A percentile compares a stretch with the other conserved stretches of the same genome.
These are phyloP conservation scores for Leccinum variicolor DNA, from an alignment of 768 basidiomycete species.

Conservation along the genomic window DNA sequence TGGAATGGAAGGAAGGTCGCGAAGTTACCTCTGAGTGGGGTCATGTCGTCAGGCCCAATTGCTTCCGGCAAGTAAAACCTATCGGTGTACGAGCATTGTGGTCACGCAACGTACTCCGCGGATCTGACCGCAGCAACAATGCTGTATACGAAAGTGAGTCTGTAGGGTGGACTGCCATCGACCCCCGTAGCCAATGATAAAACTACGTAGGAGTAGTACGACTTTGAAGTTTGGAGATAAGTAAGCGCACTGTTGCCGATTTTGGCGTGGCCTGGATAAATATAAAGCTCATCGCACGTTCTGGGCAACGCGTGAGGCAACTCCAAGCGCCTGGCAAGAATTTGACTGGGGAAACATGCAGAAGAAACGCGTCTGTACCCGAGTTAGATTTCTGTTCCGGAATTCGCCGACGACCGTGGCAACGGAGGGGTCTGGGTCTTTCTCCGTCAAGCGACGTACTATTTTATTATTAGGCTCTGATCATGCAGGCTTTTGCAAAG, in stretches of 20 bases:
- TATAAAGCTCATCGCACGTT: neutral
- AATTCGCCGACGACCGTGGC: conserved; percentile 14
- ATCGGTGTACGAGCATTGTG: neutral
- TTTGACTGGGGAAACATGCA: neutral
- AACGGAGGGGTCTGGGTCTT: neutral
- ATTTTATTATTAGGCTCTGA: conserved; percentile 14
- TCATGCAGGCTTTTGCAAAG: conserved; percentile 13
- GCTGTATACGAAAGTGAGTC: conserved; percentile 4
- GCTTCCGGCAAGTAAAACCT: conserved; percentile 6
- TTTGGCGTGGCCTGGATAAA: neutral
- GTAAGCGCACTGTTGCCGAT: conserved; percentile 3
- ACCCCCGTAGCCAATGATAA: conserved; percentile 10
- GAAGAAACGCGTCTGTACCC: neutral
- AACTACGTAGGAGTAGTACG: neutral
- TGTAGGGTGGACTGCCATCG: conserved; percentile 14
- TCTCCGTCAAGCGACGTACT: neutral
- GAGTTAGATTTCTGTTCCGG: conserved; percentile 6
- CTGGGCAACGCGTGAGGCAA: conserved; percentile 2
- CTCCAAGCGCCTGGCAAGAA: conserved; percentile 1
- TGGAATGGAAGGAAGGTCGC: conserved; percentile 15
- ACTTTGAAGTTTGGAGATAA: conserved; percentile 3
- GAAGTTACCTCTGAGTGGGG: conserved; percentile 1
- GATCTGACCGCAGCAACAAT: conserved; percentile 13
- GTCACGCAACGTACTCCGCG: conserved; percentile 14
- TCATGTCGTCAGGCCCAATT: neutral